Conservation (phyloP, 495 filamentous ascomycete species). For the Articulospora tetracladia region DNA sequence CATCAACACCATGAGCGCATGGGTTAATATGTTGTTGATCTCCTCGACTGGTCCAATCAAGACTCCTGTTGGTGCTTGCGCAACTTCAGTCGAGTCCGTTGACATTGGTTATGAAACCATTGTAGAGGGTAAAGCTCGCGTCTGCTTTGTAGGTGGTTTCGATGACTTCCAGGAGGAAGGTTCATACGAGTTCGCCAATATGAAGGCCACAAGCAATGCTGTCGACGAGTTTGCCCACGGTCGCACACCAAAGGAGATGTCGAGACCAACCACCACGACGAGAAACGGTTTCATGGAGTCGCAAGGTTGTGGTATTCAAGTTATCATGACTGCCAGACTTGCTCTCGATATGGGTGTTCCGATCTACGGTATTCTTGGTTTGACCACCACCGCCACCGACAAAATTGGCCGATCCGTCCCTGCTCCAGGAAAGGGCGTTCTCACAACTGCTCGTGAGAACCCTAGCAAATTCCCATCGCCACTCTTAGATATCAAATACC, state of each 20-base stretch:
- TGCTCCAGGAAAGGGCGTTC: slow-evolving; percentile 91
- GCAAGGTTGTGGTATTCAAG: slow-evolving; percentile 95
- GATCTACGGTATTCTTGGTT: slow-evolving; percentile 90
- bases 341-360: slow-evolving; percentile 98
- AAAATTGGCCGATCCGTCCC: slow-evolving; percentile 98
- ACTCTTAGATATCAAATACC: slow-evolving; percentile 93
- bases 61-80: slow-evolving; percentile 96
- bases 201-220: slow-evolving; percentile 98
- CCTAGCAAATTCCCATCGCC: slow-evolving; percentile 90
- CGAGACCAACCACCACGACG: slow-evolving; percentile 91
- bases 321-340: slow-evolving; percentile 96
- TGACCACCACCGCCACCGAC: slow-evolving; percentile 97
- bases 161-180: slow-evolving; percentile 99
- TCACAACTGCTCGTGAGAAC: slow-evolving; percentile 94
- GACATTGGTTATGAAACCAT: slow-evolving; percentile 98
- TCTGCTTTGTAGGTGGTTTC: slow-evolving; percentile 97
- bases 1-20: slow-evolving; percentile 99
- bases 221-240: slow-evolving; percentile 94
- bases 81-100: slow-evolving; percentile 93
- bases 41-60: slow-evolving; percentile 98
- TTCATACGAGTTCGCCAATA: slow-evolving; percentile 99
- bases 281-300: slow-evolving; percentile 99
- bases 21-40: slow-evolving; percentile 98
- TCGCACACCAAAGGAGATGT: slow-evolving; percentile 96
- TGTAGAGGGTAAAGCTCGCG: slow-evolving; percentile 91